phyloP scores from a whole-genome alignment of 768 basidiomycete genomes.

The Rhizopogon salebrosus region DNA sequence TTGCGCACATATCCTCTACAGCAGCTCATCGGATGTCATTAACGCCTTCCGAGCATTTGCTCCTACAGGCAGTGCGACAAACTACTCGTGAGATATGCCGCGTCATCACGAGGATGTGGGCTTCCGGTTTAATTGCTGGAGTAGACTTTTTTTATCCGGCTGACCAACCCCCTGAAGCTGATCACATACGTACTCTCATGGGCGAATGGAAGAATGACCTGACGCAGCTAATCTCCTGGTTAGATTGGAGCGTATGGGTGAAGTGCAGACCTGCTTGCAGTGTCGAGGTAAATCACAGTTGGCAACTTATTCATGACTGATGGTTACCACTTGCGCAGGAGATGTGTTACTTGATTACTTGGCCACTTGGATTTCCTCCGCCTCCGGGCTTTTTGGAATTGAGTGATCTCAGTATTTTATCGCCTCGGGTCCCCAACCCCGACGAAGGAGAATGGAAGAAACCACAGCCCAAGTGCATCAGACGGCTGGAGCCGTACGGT shows the following conservation, averaged over 20 bases:
- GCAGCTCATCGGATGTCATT: background rate
- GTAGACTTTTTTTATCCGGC: background rate
- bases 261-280: slow-evolving; percentile 13
- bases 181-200: background rate
- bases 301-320: background rate
- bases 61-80: slow-evolving; percentile 8
- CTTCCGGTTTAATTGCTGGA: slow-evolving; percentile 7
- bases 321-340: slow-evolving; percentile 13
- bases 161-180: background rate
- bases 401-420: too few species aligned
- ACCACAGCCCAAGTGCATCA: slow-evolving; percentile 18
- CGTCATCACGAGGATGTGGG: slow-evolving; percentile 15
- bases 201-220: slow-evolving; percentile 8
- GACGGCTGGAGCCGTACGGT: slow-evolving; percentile 5
- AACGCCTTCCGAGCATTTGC: slow-evolving; percentile 8
- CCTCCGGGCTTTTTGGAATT: too few species aligned
- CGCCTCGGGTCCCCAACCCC: too few species aligned
- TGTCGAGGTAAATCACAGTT: slow-evolving; percentile 12
- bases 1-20: slow-evolving; percentile 5
- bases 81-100: slow-evolving; percentile 15
- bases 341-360: slow-evolving; percentile 23
- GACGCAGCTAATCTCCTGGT: slow-evolving; percentile 11
- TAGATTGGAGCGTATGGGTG: slow-evolving; percentile 19
- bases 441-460: slow-evolving; percentile 13
- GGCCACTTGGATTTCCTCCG: slow-evolving; percentile 12